These are phyloP conservation scores for Pueraria montana DNA, from an alignment of 306 rosid species.

Conservation along the genomic window DNA sequence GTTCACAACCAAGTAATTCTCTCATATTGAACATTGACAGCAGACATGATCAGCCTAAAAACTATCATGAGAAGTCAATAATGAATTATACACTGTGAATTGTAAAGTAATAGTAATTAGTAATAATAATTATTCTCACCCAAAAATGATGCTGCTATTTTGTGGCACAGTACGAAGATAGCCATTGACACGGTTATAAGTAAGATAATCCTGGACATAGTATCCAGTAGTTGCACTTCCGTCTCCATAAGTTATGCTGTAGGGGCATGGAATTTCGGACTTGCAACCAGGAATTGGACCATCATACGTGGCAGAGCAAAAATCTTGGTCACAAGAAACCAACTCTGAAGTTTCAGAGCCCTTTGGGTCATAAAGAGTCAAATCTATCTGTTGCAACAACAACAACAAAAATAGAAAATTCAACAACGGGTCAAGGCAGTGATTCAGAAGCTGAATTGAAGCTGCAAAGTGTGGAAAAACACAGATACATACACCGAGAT, in stretches of 20 bases:
- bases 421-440: not conserved
- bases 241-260: slow-evolving; percentile 83
- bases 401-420: slow-evolving; percentile 35
- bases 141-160: slow-evolving; percentile 82
- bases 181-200: slow-evolving; percentile 71
- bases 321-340: slow-evolving; percentile 74
- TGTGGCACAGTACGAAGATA: slow-evolving; percentile 59
- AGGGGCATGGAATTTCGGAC: slow-evolving; percentile 66
- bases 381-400: slow-evolving; percentile 69
- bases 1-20: slow-evolving; percentile 15
- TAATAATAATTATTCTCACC: slow-evolving; percentile 62
- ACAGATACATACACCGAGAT: slow-evolving; percentile 76
- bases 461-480: not conserved
- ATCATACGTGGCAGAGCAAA: slow-evolving; percentile 73
- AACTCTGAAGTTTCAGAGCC: slow-evolving; percentile 69
- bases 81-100: slow-evolving; percentile 11
- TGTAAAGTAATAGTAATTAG: not conserved
- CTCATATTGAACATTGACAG: slow-evolving; percentile 33
- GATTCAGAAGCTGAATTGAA: not conserved
- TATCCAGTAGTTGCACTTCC: slow-evolving; percentile 90
- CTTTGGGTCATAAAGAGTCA: slow-evolving; percentile 77
- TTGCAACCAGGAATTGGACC: slow-evolving; percentile 76
- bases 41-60: slow-evolving; percentile 10
- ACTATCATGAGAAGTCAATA: slow-evolving; percentile 8
- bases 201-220: slow-evolving; percentile 82